phyloP scores from a whole-genome alignment of 805 yeast species.

The Zygosaccharomyces bailii region DNA sequence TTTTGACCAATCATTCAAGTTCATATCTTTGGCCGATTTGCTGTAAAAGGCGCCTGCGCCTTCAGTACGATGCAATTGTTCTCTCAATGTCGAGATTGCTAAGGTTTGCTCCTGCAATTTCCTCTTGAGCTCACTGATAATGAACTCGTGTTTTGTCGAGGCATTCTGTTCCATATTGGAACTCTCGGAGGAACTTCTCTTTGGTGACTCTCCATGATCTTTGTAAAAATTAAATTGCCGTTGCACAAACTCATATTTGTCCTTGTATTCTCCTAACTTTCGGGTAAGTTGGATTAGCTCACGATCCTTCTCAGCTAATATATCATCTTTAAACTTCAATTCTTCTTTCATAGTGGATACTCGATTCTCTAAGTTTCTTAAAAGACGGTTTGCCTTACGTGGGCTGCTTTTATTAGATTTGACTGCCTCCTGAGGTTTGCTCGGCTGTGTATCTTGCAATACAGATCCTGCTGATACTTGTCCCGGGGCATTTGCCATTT shows the following conservation, averaged over 20 bases:
- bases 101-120: conserved; percentile 31
- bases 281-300: conserved; percentile 20
- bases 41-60: conserved; percentile 7
- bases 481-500: conserved; percentile 14
- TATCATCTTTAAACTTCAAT: conserved; percentile 20
- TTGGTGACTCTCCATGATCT: conserved; percentile 20
- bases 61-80: conserved; percentile 17
- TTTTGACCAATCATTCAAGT: background rate
- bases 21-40: background rate
- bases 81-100: conserved; percentile 23
- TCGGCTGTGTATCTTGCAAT: conserved; percentile 1
- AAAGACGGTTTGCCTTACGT: conserved; percentile 5
- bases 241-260: conserved; percentile 28
- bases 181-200: background rate
- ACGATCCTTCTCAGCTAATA: conserved; percentile 22
- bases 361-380: conserved; percentile 15
- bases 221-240: conserved; percentile 32
- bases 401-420: conserved; percentile 9
- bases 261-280: conserved; percentile 22
- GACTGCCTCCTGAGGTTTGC: background rate
- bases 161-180: background rate
- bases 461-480: conserved; percentile 8
- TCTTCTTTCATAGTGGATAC: conserved; percentile 17
- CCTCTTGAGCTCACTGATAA: conserved; percentile 30
- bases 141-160: conserved; percentile 27